Evolutionary conservation across 2,329 filamentous ascomycete species (phyloP).

Genomic region (Fusarium penzigii): DNA sequence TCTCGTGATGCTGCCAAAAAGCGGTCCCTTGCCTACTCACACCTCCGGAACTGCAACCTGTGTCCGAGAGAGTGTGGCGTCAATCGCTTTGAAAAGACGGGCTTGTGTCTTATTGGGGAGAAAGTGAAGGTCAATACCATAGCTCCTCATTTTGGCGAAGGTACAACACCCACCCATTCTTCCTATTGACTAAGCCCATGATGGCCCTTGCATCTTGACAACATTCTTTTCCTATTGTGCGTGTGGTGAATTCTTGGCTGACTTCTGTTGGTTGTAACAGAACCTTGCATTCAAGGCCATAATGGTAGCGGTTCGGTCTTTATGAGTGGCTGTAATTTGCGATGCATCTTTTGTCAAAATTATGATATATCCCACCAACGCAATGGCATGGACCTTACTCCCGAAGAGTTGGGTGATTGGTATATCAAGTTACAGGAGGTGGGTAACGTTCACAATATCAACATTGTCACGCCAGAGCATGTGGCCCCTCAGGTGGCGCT

Average conservation of each 20-base stretch:
- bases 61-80: slow-evolving; percentile 77
- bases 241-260: not conserved
- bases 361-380: slow-evolving; percentile 79
- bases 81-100: slow-evolving; percentile 78
- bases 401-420: slow-evolving; percentile 79
- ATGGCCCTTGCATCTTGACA: slow-evolving; percentile 10
- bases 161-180: slow-evolving; percentile 31
- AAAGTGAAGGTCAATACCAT: slow-evolving; percentile 81
- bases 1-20: slow-evolving; percentile 72
- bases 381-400: slow-evolving; percentile 78
- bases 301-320: slow-evolving; percentile 80
- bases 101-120: slow-evolving; percentile 75
- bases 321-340: slow-evolving; percentile 73
- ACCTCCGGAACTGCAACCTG: slow-evolving; percentile 77
- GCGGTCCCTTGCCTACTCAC: slow-evolving; percentile 70
- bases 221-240: slow-evolving; percentile 2
- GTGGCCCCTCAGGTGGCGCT: slow-evolving; percentile 82
- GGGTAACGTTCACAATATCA: slow-evolving; percentile 86
- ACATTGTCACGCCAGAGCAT: slow-evolving; percentile 83
- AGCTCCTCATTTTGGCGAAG: slow-evolving; percentile 82
- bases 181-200: slow-evolving; percentile 4
- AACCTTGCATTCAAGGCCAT: slow-evolving; percentile 81
- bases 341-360: slow-evolving; percentile 80
- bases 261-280: slow-evolving; percentile 35
- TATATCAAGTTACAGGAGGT: slow-evolving; percentile 79